Percentiles rank a stretch among this genome's conserved stretches.
phyloP scores from a whole-genome alignment of 1,139 yeast genomes.

The Hemisphaericaspora subhashii region DNA sequence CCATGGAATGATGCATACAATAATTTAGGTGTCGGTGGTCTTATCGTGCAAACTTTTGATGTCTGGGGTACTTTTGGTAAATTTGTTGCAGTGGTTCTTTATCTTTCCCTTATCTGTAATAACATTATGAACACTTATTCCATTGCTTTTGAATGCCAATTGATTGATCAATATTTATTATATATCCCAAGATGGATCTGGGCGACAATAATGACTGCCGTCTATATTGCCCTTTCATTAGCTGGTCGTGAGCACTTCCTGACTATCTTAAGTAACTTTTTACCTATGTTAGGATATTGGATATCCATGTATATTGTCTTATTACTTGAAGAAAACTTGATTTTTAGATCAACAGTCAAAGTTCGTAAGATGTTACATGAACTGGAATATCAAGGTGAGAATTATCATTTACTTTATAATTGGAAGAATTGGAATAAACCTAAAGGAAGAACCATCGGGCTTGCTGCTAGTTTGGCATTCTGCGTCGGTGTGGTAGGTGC shows the following conservation, averaged over 20 bases:
- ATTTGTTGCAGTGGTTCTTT: constrained; percentile 33
- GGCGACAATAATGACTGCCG: constrained; percentile 61
- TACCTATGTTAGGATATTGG: constrained; percentile 96
- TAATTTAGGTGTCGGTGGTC: constrained; percentile 71
- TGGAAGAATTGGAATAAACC: constrained; percentile 67
- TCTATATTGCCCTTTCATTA: constrained; percentile 65
- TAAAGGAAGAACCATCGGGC: constrained; percentile 40
- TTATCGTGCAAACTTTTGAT: constrained; percentile 61
- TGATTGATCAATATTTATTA: constrained; percentile 61
- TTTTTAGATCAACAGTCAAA: constrained; percentile 60
- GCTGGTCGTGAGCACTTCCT: constrained; percentile 77
- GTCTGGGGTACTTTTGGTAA: constrained; percentile 80
- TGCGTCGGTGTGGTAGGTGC: constrained; percentile 30
- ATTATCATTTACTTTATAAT: constrained; percentile 46
- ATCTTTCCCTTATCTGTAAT: constrained; percentile 37
- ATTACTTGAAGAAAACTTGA: constrained; percentile 67
- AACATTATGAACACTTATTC: constrained; percentile 68
- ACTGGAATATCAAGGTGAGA: constrained; percentile 54
- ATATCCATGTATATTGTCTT: constrained; percentile 74
- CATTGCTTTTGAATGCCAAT: constrained; percentile 75
- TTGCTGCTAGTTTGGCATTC: constrained; percentile 27
- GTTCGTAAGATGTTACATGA: constrained; percentile 47
- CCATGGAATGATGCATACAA: constrained; percentile 62
- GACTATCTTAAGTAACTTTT: constrained; percentile 72
- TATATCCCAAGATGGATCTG: constrained; percentile 77